Conservation (phyloP, 148 eudicot genomes). For the Limonium bicolor region DNA sequence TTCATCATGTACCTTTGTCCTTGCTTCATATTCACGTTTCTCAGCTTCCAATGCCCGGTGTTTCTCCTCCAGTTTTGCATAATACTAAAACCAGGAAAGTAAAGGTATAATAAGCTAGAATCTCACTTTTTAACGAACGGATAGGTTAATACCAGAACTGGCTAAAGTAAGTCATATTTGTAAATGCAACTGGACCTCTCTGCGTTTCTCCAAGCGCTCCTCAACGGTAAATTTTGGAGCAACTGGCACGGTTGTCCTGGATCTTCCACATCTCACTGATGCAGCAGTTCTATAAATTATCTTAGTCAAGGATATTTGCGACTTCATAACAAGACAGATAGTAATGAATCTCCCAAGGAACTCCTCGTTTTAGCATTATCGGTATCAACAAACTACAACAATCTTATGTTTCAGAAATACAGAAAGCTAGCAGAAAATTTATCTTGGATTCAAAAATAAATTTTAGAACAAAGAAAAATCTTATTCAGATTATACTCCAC, state of each 20-base stretch:
- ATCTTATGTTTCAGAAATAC: no score
- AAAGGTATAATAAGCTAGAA: not conserved
- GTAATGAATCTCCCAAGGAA: not conserved
- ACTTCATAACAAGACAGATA: not conserved
- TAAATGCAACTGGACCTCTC: slow-evolving; percentile 27
- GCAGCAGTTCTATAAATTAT: slow-evolving; percentile 36
- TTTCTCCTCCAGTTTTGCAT: slow-evolving; percentile 72
- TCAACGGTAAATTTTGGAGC: slow-evolving; percentile 56
- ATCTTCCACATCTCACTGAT: slow-evolving; percentile 44
- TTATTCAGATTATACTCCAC: no score
- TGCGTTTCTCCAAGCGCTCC: slow-evolving; percentile 57
- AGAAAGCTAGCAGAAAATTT: no score
- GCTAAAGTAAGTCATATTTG: not conserved
- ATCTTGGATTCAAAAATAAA: no score
- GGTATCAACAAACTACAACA: no score
- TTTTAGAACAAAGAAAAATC: no score
- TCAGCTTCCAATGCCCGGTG: slow-evolving; percentile 79
- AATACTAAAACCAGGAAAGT: slow-evolving; percentile 31
- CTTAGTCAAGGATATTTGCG: slow-evolving; percentile 28
- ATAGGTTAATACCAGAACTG: not conserved
- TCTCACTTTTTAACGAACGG: not conserved
- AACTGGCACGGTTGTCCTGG: slow-evolving; percentile 60
- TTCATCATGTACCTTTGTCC: slow-evolving; percentile 70
- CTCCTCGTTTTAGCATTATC: no score
- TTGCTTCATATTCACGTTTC: slow-evolving; percentile 58